Base-by-base conservation (phyloP, 2,329 filamentous ascomycete genomes). In the Colletotrichum sp. region DNA sequence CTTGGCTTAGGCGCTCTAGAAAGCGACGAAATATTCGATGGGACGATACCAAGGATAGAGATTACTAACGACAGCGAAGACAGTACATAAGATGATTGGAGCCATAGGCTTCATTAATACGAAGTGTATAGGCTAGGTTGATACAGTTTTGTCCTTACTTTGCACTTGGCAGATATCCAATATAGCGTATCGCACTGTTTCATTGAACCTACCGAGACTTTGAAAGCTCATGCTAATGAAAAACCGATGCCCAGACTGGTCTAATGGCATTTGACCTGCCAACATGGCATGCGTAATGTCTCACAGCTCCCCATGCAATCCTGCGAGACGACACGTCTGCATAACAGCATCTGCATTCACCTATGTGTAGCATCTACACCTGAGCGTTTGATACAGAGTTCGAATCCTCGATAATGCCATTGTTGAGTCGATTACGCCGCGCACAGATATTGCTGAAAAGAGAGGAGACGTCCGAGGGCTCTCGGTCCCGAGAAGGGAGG, bases 1-100 rank as follows among this genome's bases (percentile, higher is more conserved):
- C 32, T 80, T 12, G 64, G 81, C 77, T 13, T 52, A 13, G 44
- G 44, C 44, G 44, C 44, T 25, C 6, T 52, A 8, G 44, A 52
- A 52, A 22, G 44, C 44, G 44, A 52, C 1, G 44, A 52, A 25
- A 22, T 52, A 52, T 52, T 52, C 44, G 44, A 52, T 22, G 44
- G 44, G n/a, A 25, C 44, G n/a, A 25, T 52, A 52, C 44, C 44
- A 22, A 52, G 44, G 12, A 52, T 52, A 52, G 44, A 52, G n/a
- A 52, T 52, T 52, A 52, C 44, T 22, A 52, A 52, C 12, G 44
- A 52, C n/a, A 52, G 44, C n/a, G 44, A 22, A 52, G 44, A 52
- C n/a, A 52, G 44, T 22, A 52, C 44, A 52, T 52, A 12, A 52
- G 44, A 52, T 52, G n/a, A 22, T 22, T 52, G n/a, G n/a, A 13